These are phyloP conservation scores for Saturnispora gosingensis DNA, from an alignment of 805 yeast species.

Conservation along the genomic window DNA sequence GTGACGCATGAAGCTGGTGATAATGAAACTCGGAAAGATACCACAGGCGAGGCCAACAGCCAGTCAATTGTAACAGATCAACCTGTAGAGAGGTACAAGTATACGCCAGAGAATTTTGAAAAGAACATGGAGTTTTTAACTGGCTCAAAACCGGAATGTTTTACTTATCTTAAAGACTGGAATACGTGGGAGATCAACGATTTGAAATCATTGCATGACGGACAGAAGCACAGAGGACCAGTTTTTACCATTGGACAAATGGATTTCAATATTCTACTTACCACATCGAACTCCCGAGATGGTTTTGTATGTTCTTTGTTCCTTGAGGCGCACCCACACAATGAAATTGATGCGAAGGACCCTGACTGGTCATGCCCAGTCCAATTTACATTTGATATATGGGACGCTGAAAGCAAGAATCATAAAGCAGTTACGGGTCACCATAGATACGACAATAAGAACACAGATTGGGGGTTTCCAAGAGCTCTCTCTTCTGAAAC, in stretches of 20 bases:
- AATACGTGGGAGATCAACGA: conserved; percentile 34
- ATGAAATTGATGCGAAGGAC: conserved; percentile 21
- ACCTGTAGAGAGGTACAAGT: neutral
- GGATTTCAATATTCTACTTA: conserved; percentile 57
- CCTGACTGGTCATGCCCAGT: conserved; percentile 82
- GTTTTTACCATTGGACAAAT: conserved; percentile 46
- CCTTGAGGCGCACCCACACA: conserved; percentile 58
- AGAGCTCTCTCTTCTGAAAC: conserved; percentile 55
- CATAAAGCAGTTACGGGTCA: conserved; percentile 55
- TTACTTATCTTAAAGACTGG: conserved; percentile 23
- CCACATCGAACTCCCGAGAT: conserved; percentile 62
- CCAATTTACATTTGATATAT: conserved; percentile 75
- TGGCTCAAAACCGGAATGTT: conserved; percentile 25
- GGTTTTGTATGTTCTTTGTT: conserved; percentile 59
- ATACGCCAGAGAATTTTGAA: conserved; percentile 9
- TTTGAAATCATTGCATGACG: conserved; percentile 21
- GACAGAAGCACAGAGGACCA: conserved; percentile 32
- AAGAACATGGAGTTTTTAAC: conserved; percentile 16
- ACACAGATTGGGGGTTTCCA: conserved; percentile 95
- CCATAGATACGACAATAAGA: conserved; percentile 68
- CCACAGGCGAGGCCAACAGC: conserved; percentile 7
- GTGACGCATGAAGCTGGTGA: neutral
- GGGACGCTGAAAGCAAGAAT: conserved; percentile 66
- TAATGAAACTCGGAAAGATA: conserved; percentile 12
- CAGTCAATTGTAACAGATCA: conserved; percentile 14